Evolutionary conservation across 257 asterid genomes (phyloP), one percentile per base, ranked within the genome.

Genomic region (Perilla frutescens): DNA sequence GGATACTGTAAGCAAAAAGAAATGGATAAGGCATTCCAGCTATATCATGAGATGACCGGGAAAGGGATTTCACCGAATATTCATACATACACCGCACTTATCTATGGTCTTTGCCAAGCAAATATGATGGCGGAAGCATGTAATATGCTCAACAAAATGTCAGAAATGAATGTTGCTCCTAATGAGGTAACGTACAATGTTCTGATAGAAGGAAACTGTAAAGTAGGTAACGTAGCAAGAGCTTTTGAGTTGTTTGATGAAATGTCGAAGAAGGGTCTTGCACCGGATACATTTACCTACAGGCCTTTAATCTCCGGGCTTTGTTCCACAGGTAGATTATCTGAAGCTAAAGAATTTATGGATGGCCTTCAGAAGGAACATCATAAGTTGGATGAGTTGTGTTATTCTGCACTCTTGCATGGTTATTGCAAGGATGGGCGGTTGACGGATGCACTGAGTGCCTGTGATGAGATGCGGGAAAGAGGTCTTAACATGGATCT

Each of bases 101-200:
- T 91, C 54, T 77, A 81, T 64, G 99, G 98, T 51, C 81, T 87
- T 65, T 87, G 90, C 65, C 83, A 66, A 44, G 91, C 88, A 75
- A 85, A 83, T 70, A 76, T 77, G 90, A 75, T 90, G 76, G 74
- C 34, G 50, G 96, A 90, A 84, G 97, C 99, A 11, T 76, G 81
- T 45, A 76, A 78, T 14, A 53, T 84, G 62, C 86, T 91, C 71
- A 67, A 79, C 15, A 61, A 59, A 64, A 94, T 94, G 99, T 68
- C 45, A 20, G 86, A 87, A 77, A 77, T 75, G 84, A 84, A 84
- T 66, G 85, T 87, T 43, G 70, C 71, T 57, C 96, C 97, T 10
- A 91, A 84, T 62, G 93, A 90, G 87, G 84, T 88, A 58, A 90
- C 96, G 7, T 94, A 91, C 75, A 94, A 90, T 72, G 91, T 91